Evolutionary conservation across 163 green algal genomes (phyloP).

Genomic region (Chlamydomonas reinhardtii): DNA sequence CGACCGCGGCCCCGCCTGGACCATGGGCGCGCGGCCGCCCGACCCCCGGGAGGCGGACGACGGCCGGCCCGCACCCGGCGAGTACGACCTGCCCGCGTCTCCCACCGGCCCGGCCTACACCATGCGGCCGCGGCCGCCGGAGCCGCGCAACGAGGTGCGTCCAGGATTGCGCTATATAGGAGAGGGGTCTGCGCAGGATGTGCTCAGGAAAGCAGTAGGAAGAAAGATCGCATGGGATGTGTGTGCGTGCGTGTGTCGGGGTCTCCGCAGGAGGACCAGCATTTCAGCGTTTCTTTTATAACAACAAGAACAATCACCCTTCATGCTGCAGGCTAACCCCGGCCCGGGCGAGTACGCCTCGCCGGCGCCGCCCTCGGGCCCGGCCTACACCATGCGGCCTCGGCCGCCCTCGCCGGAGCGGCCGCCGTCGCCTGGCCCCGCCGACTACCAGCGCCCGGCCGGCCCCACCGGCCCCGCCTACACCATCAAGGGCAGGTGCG

Average conservation of each 20-base stretch:
- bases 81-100: background rate
- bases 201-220: no score
- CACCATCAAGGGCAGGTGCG: conserved; percentile 41
- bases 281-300: no score
- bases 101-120: conserved; percentile 29
- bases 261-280: no score
- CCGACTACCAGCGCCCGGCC: conserved; percentile 18
- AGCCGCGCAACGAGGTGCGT: background rate
- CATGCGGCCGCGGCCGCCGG: background rate
- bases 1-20: conserved; percentile 52
- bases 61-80: background rate
- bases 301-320: no score
- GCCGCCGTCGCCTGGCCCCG: conserved; percentile 23
- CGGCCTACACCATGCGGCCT: conserved; percentile 41
- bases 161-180: no score
- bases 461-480: conserved; percentile 42
- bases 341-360: conserved; percentile 13
- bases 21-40: conserved; percentile 33
- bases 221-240: no score
- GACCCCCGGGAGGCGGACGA: conserved; percentile 2
- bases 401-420: background rate
- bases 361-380: conserved; percentile 19
- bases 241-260: no score
- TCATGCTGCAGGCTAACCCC: conserved; percentile 15
- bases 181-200: no score